Base-by-base conservation (phyloP, 257 asterid species). In the Fraxinus americana region DNA sequence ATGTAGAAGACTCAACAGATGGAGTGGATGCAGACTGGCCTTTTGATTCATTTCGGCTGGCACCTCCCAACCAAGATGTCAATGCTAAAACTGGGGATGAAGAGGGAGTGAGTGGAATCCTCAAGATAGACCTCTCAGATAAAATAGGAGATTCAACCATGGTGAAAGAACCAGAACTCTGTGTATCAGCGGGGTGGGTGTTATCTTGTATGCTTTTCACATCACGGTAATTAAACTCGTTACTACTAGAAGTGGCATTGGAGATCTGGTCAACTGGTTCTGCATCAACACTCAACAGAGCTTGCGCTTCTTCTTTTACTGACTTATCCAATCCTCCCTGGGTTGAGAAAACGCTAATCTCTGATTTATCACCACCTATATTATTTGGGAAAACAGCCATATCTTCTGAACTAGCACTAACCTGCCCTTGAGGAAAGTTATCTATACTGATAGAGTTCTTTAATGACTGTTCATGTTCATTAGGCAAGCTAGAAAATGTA, bases 401-500 rank as follows among this genome's bases (percentile, higher is more conserved):
- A 69, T 90, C 98, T 74, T 96, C 99, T 71, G 97, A 93, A 89
- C 99, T 93, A 72, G 88, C 85, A 88, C 97, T 92, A 70, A 73
- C 92, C 85, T 93, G 92, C 65, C 88, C 97, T 85, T 84, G 98
- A 36, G 97, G 88, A 83, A 91, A 93, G 89, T 98, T 92, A 82
- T 91, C 97, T 80, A 86, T 77, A 79, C 96, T 93, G 75, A 87
- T 88, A 70, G 99, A 96, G 72, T 95, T 92, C 86, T 92, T 96
- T 77, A 76, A 84, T 27, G 98, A 96, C 82, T 85, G 89, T 76
- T 93, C 99, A 10, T 89, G 89, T 70, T 93, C 99, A 77, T 88
- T 97, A 77, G 98, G 99, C 89, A 92, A 86, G 89, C 98, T 92
- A 70, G 99, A 92, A 83, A 91, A 96, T 71, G 98, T 90, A 87